Percentiles rank a stretch among this genome's conserved stretches.
Evolutionary conservation across 768 basidiomycete genomes (phyloP).

Genomic region (Pholiota conissans): DNA sequence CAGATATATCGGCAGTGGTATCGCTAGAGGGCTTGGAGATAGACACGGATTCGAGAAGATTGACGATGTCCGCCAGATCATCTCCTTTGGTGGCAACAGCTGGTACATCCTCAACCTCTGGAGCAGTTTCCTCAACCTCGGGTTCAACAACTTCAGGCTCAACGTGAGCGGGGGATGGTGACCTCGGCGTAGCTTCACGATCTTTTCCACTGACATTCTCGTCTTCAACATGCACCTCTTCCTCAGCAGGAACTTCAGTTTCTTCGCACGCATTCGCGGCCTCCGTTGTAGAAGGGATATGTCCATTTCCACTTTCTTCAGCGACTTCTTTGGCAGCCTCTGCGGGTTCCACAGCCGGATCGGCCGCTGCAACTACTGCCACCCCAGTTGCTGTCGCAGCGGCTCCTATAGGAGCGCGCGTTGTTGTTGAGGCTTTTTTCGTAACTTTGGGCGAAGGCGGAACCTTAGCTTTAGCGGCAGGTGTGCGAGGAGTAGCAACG

Average conservation of each 20-base stretch:
- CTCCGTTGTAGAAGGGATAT: background rate
- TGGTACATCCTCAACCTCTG: conserved; percentile 2
- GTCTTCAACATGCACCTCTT: conserved; percentile 4
- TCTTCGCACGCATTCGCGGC: conserved; percentile 5
- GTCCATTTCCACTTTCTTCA: background rate
- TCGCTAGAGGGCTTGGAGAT: conserved; percentile 38
- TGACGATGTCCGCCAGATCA: conserved; percentile 58
- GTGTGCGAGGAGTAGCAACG: background rate
- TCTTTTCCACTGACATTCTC: conserved; percentile 8
- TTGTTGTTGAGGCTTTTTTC: conserved; percentile 5
- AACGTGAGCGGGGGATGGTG: conserved; percentile 9
- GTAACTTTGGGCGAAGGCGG: background rate
- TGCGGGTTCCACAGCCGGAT: conserved; percentile 10
- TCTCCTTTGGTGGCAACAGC: conserved; percentile 5
- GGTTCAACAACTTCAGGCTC: background rate
- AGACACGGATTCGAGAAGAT: conserved; percentile 53
- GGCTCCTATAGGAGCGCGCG: conserved; percentile 17
- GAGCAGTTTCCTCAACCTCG: conserved; percentile 1
- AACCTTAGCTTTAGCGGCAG: conserved; percentile 1
- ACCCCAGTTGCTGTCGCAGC: conserved; percentile 16
- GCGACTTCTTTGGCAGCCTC: conserved; percentile 1
- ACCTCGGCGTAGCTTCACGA: conserved; percentile 4
- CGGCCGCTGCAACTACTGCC: conserved; percentile 12
- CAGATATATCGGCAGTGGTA: conserved; percentile 52
- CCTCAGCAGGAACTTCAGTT: conserved; percentile 1